A percentile compares a stretch with the other conserved stretches of the same genome.
phyloP scores from a whole-genome alignment of 2,329 filamentous ascomycete species.

The Aspergillus arachidicola region DNA sequence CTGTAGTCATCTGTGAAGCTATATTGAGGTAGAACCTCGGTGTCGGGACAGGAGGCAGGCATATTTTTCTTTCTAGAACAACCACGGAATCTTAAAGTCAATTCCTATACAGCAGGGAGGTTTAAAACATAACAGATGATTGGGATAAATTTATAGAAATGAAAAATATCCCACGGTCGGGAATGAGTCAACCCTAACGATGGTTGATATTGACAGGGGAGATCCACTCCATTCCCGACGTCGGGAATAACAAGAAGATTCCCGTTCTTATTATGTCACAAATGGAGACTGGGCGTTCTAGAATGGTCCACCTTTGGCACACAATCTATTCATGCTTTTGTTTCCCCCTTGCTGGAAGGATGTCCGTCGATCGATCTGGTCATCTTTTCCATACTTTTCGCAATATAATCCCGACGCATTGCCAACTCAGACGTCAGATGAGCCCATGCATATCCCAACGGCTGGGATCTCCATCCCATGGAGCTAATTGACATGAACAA shows the following conservation, averaged over 20 bases:
- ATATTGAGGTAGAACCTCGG: constrained; percentile 36
- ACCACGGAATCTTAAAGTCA: neutral
- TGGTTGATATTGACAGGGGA: neutral
- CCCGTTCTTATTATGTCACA: neutral
- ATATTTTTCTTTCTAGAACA: constrained; percentile 9
- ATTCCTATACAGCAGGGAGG: neutral
- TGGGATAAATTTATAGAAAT: neutral
- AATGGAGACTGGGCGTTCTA: neutral
- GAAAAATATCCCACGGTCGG: constrained; percentile 3
- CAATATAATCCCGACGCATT: neutral
- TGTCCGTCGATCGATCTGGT: too few relatives aligned
- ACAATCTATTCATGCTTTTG: too few relatives aligned
- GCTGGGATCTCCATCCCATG: neutral
- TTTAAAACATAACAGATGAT: neutral
- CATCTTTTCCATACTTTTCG: neutral
- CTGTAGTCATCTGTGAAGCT: constrained; percentile 57
- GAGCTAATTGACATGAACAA: neutral
- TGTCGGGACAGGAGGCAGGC: constrained; percentile 7
- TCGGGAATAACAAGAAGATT: neutral
- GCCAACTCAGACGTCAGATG: neutral
- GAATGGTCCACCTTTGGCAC: neutral
- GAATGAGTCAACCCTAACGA: constrained; percentile 6
- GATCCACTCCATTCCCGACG: constrained; percentile 2
- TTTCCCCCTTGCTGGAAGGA: neutral
- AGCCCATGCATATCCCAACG: neutral